phyloP scores from a whole-genome alignment of 495 filamentous ascomycete species.

The Penicillium antarcticum region DNA sequence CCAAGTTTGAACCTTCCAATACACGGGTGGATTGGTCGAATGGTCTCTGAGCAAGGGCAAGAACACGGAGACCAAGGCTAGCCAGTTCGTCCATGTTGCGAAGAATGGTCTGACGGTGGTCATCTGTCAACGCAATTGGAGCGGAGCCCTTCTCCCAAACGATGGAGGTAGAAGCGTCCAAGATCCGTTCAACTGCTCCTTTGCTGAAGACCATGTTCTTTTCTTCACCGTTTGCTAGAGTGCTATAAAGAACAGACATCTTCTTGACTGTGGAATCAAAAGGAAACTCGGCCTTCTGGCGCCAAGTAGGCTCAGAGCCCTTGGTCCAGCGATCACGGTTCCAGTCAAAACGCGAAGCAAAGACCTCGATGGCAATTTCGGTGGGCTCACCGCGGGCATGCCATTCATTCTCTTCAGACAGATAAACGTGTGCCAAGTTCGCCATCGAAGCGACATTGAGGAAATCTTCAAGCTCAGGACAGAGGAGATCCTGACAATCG shows the following conservation, averaged over 20 bases:
- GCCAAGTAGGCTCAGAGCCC: constrained; percentile 39
- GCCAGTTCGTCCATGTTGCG: constrained; percentile 55
- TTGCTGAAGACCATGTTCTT: constrained; percentile 55
- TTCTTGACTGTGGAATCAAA: constrained; percentile 61
- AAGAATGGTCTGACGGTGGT: constrained; percentile 39
- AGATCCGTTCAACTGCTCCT: constrained; percentile 66
- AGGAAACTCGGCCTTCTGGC: constrained; percentile 51
- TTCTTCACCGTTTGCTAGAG: constrained; percentile 8
- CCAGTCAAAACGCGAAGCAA: constrained; percentile 53
- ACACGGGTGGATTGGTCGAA: constrained; percentile 17
- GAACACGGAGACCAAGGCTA: constrained; percentile 53
- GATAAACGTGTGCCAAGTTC: constrained; percentile 53
- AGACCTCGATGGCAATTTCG: constrained; percentile 60
- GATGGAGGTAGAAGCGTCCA: constrained; percentile 55
- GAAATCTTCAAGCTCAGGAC: constrained; percentile 34
- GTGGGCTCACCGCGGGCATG: constrained; percentile 57
- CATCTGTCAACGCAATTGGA: constrained; percentile 28
- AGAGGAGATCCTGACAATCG: neutral
- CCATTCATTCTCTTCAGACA: constrained; percentile 44
- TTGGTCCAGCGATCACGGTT: constrained; percentile 44
- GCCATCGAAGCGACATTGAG: constrained; percentile 54
- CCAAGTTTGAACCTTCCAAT: constrained; percentile 7
- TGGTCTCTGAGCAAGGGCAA: constrained; percentile 49
- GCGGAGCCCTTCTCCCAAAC: constrained; percentile 45
- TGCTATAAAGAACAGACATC: constrained; percentile 54